Evolutionary conservation across 768 basidiomycete genomes (phyloP).

Genomic region (Sutorius australiensis): DNA sequence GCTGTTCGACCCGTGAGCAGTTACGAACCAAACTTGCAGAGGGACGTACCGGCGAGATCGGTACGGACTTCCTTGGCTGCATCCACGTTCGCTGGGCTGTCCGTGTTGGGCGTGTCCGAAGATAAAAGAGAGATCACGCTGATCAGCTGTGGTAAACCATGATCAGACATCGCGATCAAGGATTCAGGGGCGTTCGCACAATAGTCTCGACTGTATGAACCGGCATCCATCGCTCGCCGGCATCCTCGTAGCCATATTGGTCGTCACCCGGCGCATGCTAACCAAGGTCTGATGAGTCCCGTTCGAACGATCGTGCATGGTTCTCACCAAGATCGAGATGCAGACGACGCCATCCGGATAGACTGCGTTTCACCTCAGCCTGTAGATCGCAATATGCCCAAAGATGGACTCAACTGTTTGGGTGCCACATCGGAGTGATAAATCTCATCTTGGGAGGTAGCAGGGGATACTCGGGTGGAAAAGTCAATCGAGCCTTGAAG

Average conservation of each 20-base stretch:
- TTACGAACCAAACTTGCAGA: background rate
- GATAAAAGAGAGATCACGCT: slow-evolving; percentile 96
- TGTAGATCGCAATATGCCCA: background rate
- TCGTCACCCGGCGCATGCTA: slow-evolving; percentile 96
- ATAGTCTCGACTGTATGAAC: slow-evolving; percentile 97
- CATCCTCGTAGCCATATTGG: slow-evolving; percentile 95
- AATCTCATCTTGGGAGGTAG: slow-evolving; percentile 96
- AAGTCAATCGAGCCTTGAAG: slow-evolving; percentile 85
- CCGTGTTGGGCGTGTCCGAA: slow-evolving; percentile 84
- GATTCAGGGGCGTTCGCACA: slow-evolving; percentile 41
- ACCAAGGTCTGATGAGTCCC: slow-evolving; percentile 2
- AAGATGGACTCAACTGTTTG: slow-evolving; percentile 69
- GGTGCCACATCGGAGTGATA: slow-evolving; percentile 95
- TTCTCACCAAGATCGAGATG: slow-evolving; percentile 85
- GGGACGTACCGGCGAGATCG: slow-evolving; percentile 51
- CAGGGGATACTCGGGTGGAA: slow-evolving; percentile 88
- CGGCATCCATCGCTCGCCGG: slow-evolving; percentile 96
- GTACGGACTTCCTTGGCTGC: slow-evolving; percentile 85
- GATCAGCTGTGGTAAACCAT: slow-evolving; percentile 59
- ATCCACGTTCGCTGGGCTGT: slow-evolving; percentile 95
- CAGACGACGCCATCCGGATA: slow-evolving; percentile 92
- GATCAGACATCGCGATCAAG: background rate
- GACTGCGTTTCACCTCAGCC: slow-evolving; percentile 45
- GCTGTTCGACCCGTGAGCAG: slow-evolving; percentile 37
- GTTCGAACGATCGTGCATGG: background rate